Evolutionary conservation across 2,329 filamentous ascomycete genomes (phyloP).

Genomic region (Beauveria asiatica): DNA sequence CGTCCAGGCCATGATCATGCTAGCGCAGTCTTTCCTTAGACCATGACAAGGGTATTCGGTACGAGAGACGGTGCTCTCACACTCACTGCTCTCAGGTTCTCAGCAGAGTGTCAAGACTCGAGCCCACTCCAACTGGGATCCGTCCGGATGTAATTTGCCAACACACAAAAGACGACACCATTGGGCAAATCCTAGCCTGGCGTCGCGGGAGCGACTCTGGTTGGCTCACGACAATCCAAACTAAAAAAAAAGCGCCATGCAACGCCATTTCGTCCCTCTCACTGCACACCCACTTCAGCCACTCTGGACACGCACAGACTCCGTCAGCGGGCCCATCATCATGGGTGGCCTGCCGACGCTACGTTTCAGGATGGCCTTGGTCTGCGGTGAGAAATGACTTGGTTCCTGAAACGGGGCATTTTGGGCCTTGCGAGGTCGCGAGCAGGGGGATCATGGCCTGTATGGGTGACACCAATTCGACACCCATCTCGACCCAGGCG

Average conservation of each 20-base stretch:
- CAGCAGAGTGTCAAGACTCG: neutral
- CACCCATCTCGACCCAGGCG: constrained; percentile 12
- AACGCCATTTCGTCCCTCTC: constrained; percentile 1
- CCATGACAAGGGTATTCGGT: neutral
- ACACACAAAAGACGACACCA: neutral
- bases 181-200: neutral
- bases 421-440: constrained; percentile 12
- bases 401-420: constrained; percentile 21
- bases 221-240: constrained; percentile 3
- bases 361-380: constrained; percentile 22
- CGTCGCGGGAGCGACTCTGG: neutral
- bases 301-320: constrained; percentile 5
- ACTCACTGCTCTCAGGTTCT: neutral
- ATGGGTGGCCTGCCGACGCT: constrained; percentile 10
- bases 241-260: constrained; percentile 1
- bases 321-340: constrained; percentile 12
- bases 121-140: neutral
- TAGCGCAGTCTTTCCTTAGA: neutral
- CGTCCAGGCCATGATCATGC: neutral
- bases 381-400: constrained; percentile 20
- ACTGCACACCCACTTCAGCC: constrained; percentile 1
- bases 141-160: neutral
- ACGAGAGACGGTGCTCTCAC: neutral
- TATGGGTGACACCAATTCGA: constrained; percentile 12
- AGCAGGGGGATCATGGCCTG: constrained; percentile 2